These are phyloP conservation scores for Mycosphaerella sp. DNA, from an alignment of 2,329 filamentous ascomycete genomes.

Conservation along the genomic window DNA sequence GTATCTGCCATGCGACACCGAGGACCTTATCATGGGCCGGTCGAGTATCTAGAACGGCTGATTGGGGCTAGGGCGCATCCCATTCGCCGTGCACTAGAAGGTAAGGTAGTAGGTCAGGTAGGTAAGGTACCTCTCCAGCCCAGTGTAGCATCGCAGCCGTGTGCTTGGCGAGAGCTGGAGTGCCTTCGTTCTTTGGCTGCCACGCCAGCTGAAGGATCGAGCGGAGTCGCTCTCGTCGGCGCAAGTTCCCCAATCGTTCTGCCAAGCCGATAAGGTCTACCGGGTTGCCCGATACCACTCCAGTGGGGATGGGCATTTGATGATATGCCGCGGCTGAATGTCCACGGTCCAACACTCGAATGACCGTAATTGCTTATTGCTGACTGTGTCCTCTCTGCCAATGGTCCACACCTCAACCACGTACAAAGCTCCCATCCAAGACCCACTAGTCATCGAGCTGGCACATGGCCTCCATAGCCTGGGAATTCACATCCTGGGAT, in stretches of 20 bases:
- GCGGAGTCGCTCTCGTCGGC: not conserved
- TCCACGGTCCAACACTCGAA: no score
- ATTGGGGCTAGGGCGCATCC: not conserved
- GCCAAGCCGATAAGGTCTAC: constrained; percentile 8
- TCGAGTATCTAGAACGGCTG: constrained; percentile 2
- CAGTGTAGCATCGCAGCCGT: constrained; percentile 10
- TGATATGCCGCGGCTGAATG: no score
- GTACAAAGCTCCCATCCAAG: no score
- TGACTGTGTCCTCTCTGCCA: no score
- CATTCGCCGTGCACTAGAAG: not conserved
- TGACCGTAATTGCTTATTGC: no score
- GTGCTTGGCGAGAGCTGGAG: constrained; percentile 8
- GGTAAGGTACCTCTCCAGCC: no score
- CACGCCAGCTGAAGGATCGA: constrained; percentile 3
- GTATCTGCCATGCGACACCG: constrained; percentile 10
- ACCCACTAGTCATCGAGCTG: no score
- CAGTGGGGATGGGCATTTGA: no score
- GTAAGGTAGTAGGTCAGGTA: no score
- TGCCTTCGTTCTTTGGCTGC: constrained; percentile 6
- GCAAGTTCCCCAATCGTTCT: constrained; percentile 8
- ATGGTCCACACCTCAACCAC: no score
- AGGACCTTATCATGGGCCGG: constrained; percentile 7
- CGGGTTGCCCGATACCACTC: not conserved
- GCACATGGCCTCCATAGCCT: no score
- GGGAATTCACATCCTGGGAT: no score